phyloP scores from a whole-genome alignment of 2,329 filamentous ascomycete genomes.

The Volutella citrinella region DNA sequence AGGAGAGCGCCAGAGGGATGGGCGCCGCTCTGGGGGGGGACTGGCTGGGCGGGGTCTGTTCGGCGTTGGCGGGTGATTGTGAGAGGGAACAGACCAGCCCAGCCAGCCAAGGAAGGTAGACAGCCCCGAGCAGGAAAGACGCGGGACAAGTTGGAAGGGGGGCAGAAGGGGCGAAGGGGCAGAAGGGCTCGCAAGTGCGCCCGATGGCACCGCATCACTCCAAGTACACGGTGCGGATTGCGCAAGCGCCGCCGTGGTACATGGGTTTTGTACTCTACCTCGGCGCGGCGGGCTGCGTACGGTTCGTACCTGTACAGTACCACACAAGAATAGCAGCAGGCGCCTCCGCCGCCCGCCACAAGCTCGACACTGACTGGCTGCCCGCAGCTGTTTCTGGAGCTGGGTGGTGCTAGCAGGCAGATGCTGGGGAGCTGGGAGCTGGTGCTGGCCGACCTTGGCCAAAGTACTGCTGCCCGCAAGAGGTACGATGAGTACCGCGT shows the following conservation, averaged over 20 bases:
- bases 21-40: no score
- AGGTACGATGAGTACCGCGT: no score
- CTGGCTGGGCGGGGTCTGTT: conserved; percentile 8
- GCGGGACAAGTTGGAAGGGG: conserved; percentile 2
- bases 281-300: conserved; percentile 27
- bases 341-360: conserved; percentile 17
- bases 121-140: conserved; percentile 20
- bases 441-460: neutral
- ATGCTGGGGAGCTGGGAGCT: conserved; percentile 6
- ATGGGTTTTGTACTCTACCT: conserved; percentile 35
- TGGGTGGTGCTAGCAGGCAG: conserved; percentile 17
- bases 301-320: conserved; percentile 39
- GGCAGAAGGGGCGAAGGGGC: conserved; percentile 3
- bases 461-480: no score
- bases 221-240: conserved; percentile 36
- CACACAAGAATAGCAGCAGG: conserved; percentile 26
- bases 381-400: conserved; percentile 16
- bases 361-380: conserved; percentile 19
- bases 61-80: conserved; percentile 20
- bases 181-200: conserved; percentile 21
- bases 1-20: no score
- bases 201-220: conserved; percentile 12
- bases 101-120: conserved; percentile 17
- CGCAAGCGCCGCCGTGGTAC: conserved; percentile 22
- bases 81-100: neutral